phyloP scores from a whole-genome alignment of 2,329 filamentous ascomycete genomes.

The Fusarium protoensiforme region DNA sequence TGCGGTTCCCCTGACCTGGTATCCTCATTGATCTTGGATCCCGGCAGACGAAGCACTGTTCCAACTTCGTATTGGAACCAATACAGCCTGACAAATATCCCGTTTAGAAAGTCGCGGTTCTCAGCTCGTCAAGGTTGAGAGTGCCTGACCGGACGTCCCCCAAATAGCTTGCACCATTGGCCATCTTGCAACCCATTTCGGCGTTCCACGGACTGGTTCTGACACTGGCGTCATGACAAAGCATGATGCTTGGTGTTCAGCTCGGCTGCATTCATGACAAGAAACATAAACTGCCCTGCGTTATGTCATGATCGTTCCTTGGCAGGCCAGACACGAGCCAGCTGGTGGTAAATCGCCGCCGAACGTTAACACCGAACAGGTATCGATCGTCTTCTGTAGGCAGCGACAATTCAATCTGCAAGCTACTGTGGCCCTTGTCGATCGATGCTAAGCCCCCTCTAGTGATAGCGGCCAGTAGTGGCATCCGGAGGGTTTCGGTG shows the following conservation, averaged over 20 bases:
- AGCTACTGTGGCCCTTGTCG: conserved; percentile 12
- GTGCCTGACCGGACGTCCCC: not conserved
- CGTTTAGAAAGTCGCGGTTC: not conserved
- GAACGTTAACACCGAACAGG: conserved; percentile 23
- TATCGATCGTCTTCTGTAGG: conserved; percentile 31
- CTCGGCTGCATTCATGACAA: not conserved
- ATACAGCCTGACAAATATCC: not conserved
- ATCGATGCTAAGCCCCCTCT: conserved; percentile 21
- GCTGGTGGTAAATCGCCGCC: not conserved
- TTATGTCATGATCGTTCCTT: not conserved
- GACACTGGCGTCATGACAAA: not conserved
- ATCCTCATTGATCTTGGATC: conserved; percentile 21
- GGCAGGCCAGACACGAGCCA: not conserved
- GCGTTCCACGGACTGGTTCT: not conserved
- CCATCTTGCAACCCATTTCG: not conserved
- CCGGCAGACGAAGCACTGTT: not conserved
- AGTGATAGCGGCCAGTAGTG: not conserved
- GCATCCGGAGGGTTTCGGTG: conserved; percentile 1
- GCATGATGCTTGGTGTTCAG: not conserved
- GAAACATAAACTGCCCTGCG: not conserved
- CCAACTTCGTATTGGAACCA: not conserved
- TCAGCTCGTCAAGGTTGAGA: not conserved
- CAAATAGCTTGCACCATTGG: not conserved
- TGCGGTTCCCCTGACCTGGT: conserved; percentile 2
- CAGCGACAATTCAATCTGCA: conserved; percentile 30